phyloP scores from a whole-genome alignment of 1,139 yeast genomes.

The Pichia sp. region DNA sequence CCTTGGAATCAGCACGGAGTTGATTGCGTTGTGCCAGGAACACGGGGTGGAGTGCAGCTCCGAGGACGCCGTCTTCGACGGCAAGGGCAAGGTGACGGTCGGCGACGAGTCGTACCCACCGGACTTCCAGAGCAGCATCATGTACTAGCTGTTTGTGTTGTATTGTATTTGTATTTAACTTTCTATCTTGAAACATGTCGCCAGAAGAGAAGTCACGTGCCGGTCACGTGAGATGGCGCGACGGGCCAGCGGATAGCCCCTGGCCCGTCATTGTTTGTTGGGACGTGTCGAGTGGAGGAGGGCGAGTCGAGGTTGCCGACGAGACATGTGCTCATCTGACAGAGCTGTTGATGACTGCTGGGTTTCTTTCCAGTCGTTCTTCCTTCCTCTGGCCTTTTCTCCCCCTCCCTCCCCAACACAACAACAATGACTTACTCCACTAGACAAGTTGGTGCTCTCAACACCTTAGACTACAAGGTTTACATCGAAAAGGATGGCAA shows the following conservation, averaged over 20 bases:
- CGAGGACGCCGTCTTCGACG: conserved; percentile 61
- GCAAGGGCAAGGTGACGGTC: conserved; percentile 54
- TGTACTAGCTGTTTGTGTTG: conserved; percentile 10
- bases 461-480: conserved; percentile 89
- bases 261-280: too few relatives aligned
- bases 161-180: neutral
- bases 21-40: conserved; percentile 48
- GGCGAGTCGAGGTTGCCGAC: neutral
- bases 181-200: too few relatives aligned
- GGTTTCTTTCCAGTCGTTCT: neutral
- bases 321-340: too few relatives aligned
- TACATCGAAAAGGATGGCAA: conserved; percentile 68
- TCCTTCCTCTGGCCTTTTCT: neutral
- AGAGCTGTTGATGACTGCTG: neutral
- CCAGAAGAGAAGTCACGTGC: too few relatives aligned
- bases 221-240: conserved; percentile 5
- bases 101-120: conserved; percentile 57
- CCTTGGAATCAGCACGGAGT: conserved; percentile 67
- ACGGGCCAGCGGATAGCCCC: conserved; percentile 2
- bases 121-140: conserved; percentile 30
- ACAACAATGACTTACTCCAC: conserved; percentile 61
- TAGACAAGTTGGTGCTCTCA: conserved; percentile 89
- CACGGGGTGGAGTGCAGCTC: conserved; percentile 57
- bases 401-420: neutral
- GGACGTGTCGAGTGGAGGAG: too few relatives aligned